Evolutionary conservation across 2,329 filamentous ascomycete species (phyloP), one percentile per base, ranked within the genome.

Genomic region (Thielaviopsis euricoi): DNA sequence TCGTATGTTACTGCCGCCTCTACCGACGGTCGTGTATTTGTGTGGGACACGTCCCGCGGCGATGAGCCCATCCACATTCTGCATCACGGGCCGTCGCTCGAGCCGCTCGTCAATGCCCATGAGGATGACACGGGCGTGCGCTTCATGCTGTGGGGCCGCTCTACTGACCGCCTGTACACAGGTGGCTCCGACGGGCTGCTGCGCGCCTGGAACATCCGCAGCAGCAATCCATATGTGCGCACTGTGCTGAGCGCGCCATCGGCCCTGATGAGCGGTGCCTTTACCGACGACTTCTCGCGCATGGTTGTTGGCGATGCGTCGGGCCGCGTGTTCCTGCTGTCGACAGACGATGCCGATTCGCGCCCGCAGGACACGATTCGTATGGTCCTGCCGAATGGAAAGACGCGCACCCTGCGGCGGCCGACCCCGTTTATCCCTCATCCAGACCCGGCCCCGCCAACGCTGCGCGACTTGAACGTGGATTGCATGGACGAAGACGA

Each of bases 151-250:
- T 85, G 81, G 81, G 81, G 79, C 0, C 73, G 70, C 17, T 77
- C 75, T 0, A 66, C 71, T 0, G 77, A 81, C 57, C 73, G 80
- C 0, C 74, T 85, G 50, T 85, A 84, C 62, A 83, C 80, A 0
- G 81, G 81, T 0, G 79, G 78, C 0, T 83, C 81, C 1, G 81
- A 85, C 61, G 81, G 81, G 1, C 71, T 77, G 0, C 72, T 85
- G 17, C 83, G 80, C 60, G 78, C 80, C 1, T 85, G 81, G 81
- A 79, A 83, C 61, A 68, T 84, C 9, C 75, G 77, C 10, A 67
- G 62, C 26, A 40, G 40, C 21, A 46, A 21, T 3, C 59, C 59
- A 10, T 72, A 78, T 51, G 70, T 83, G 5, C 73, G 76, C 22
- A 71, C 76, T 55, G 67, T 84, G 0, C 68, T 83, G 1, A 72